Base-by-base conservation (phyloP, 495 filamentous ascomycete genomes). In the Penicillium turbatum region DNA sequence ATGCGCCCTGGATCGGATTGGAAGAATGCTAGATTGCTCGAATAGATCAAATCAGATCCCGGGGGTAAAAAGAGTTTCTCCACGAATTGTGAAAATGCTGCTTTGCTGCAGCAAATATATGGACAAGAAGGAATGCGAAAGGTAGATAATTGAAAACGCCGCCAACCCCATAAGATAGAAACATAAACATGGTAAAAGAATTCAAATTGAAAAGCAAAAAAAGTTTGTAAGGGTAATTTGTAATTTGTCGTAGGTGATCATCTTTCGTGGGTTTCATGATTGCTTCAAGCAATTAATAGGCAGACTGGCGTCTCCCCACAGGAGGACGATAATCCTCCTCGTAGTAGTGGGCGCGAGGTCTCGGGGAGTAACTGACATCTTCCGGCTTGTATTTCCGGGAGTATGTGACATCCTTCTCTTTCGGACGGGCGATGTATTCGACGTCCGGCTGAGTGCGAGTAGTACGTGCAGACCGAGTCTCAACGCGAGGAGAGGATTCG, bases 251-350 rank as follows among this genome's bases (percentile, higher is more conserved):
- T 67, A 42, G 44, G 39, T 53, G 32, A 35, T 39, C 47, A 17
- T 49, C 6, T 38, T 49, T 48, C 45, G 19, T 48, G 45, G 45
- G 10, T 49, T 27, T 35, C 45, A 42, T 37, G 36, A 10, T 58
- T 46, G 17, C 24, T 37, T 62, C 55, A 68, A 9, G 57, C 57
- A 40, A 42, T 35, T 40, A 51, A 32, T 50, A 61, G 34, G 67
- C 47, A 2, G 66, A 66, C 37, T 67, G 61, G 1, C 65, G 67
- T 59, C 70, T 52, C 34, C 53, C 52, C 3, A 51, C 32, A n/a
- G 56, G 50, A 54, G 59, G 54, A 35, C 56, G 64, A 24, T 54
- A 47, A 5, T 63, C 53, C 0, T 65, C 64, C n/a, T 58, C 60
- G 41, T 57, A 60, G 46, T 55, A 53, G 27, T 31, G 48, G 21